Evolutionary conservation across 2,329 filamentous ascomycete species (phyloP).

Genomic region (Neofusicoccum laricinum): DNA sequence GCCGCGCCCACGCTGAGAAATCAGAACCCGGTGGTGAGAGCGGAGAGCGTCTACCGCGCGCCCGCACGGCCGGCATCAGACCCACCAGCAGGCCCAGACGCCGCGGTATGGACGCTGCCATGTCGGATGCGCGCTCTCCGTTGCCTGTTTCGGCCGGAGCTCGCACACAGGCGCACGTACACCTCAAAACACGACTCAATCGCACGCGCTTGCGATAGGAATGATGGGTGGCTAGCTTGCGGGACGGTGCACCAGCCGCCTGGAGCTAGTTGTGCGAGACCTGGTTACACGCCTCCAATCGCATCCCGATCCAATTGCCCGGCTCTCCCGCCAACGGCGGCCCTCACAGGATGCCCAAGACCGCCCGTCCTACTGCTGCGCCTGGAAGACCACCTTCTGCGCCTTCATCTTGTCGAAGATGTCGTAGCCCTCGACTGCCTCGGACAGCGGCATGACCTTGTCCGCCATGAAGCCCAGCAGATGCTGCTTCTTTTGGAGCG

Average conservation of each 20-base stretch:
- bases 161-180: background rate
- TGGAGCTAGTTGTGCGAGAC: slow-evolving; percentile 3
- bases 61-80: background rate
- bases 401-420: slow-evolving; percentile 54
- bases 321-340: slow-evolving; percentile 4
- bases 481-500: slow-evolving; percentile 48
- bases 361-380: slow-evolving; percentile 29
- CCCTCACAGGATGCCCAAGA: background rate
- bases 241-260: background rate
- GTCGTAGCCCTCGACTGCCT: slow-evolving; percentile 52
- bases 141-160: slow-evolving; percentile 3
- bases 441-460: slow-evolving; percentile 50
- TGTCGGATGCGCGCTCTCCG: slow-evolving; percentile 3
- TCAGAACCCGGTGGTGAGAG: background rate
- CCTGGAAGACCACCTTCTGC: slow-evolving; percentile 53
- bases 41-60: slow-evolving; percentile 6
- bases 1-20: background rate
- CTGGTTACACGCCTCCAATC: slow-evolving; percentile 15
- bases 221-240: background rate
- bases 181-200: slow-evolving; percentile 6
- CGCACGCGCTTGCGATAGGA: background rate
- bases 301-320: slow-evolving; percentile 1
- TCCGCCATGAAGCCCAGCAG: slow-evolving; percentile 53
- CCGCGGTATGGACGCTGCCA: background rate
- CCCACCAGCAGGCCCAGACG: background rate